Evolutionary conservation across 345 rosid species (phyloP), one percentile per base, ranked within the genome.

Genomic region (Barbarea vulgaris): DNA sequence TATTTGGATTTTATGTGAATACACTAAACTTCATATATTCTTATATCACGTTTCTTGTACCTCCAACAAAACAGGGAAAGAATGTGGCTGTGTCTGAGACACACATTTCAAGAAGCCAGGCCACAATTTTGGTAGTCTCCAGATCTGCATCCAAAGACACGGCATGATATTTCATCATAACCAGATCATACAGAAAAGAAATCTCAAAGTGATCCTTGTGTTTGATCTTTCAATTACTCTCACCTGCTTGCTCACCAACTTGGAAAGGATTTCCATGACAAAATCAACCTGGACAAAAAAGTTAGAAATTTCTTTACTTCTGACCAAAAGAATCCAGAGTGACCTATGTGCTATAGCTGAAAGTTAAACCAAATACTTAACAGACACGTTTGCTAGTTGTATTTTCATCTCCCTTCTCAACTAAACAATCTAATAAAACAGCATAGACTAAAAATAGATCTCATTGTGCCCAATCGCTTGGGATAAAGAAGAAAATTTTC

Each of bases 71-170:
- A 92, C 97, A 37, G 71, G 88, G 75, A 84, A 91, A 57, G 99
- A 95, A 89, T 90, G 97, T 5, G 99, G 99, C 68, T 81, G 89
- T 50, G 96, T 95, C 80, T 92, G 99, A 78, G 96, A 85, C 34
- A 89, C 92, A 56, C 97, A 95, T 83, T 95, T 95, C 85, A 92
- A 78, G 82, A 95, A 95, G 68, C 99, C 97, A 74, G 90, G 97
- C 96, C 97, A 95, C 76, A 95, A 69, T 83, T 95, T 95, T 34
- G 99, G 99, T 86, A 92, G 86, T 82, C 88, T 95, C 99, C 99
- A 95, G 37, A 92, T 81, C 99, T 92, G 83, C 69, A 74, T 44
- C 57, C 59, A 68, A 65, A 56, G 37, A 70, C 18, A 58, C 10
- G 42, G 14, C 5, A 64, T 14, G 47, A 54, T 41, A 72, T 66